Percentiles rank a stretch among this genome's conserved stretches.
These are phyloP conservation scores for Agaricus sinodeliciosus DNA, from an alignment of 768 basidiomycete genomes.

Conservation along the genomic window DNA sequence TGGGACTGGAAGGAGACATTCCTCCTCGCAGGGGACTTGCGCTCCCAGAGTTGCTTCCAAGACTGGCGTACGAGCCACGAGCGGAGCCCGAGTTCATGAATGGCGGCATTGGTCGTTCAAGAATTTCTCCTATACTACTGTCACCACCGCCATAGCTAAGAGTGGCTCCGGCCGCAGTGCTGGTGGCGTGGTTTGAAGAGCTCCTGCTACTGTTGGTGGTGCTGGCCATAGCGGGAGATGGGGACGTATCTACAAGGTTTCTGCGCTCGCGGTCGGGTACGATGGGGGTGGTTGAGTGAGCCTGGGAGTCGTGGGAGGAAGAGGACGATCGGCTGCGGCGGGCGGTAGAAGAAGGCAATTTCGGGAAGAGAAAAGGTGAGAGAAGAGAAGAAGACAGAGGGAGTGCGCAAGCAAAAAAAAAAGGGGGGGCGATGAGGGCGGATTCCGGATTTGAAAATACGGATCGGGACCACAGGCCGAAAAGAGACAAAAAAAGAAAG, in stretches of 20 bases:
- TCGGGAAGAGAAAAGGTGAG: neutral
- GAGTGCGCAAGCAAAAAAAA: no score
- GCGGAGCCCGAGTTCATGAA: neutral
- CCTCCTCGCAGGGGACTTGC: neutral
- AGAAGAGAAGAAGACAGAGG: neutral
- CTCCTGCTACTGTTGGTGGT: neutral
- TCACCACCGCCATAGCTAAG: neutral
- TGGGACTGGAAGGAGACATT: neutral
- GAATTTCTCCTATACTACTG: neutral
- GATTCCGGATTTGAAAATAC: no score
- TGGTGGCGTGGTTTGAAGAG: neutral
- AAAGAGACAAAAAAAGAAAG: neutral
- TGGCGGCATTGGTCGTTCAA: neutral
- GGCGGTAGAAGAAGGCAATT: no score
- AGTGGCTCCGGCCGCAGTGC: neutral
- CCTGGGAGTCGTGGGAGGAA: conserved; percentile 6
- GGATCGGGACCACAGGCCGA: neutral
- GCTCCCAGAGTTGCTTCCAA: neutral
- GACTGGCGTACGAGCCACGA: neutral
- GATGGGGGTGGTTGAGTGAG: neutral
- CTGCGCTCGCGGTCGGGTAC: neutral
- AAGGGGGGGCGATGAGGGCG: no score
- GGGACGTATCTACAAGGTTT: neutral
- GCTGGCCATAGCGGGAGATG: neutral
- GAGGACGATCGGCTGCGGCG: conserved; percentile 4